phyloP scores from a whole-genome alignment of 2,329 filamentous ascomycete species.

The Sordariomycetes sp. region DNA sequence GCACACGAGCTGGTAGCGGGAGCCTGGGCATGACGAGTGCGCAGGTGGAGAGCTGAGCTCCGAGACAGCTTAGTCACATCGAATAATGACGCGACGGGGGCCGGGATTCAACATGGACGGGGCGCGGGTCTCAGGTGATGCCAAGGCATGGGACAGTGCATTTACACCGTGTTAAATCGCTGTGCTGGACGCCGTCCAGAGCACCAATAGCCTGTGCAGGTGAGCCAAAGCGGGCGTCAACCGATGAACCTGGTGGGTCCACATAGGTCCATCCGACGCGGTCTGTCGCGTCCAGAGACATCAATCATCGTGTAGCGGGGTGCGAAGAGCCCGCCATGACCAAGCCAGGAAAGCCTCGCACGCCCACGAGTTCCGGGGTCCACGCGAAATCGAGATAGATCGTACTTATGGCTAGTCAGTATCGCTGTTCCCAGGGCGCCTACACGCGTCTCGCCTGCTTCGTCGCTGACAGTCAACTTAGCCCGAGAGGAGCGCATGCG shows the following conservation, averaged over 20 bases:
- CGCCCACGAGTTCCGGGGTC: background rate
- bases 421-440: background rate
- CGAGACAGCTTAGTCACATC: background rate
- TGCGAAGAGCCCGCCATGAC: background rate
- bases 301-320: background rate
- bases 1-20: background rate
- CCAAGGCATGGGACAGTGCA: background rate
- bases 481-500: constrained; percentile 52
- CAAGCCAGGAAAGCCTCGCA: background rate
- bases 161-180: background rate
- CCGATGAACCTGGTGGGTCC: background rate
- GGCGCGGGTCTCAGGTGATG: too few relatives aligned
- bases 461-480: constrained; percentile 12
- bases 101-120: too few relatives aligned
- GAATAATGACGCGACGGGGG: background rate
- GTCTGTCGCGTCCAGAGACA: background rate
- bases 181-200: too few relatives aligned
- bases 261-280: background rate
- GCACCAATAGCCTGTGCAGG: too few relatives aligned
- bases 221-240: background rate
- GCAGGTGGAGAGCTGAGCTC: background rate
- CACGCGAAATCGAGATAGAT: background rate
- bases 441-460: background rate
- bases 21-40: background rate
- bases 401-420: constrained; percentile 22